A percentile compares a stretch with the other conserved stretches of the same genome.
These are phyloP conservation scores for Fusarium cicatricum DNA, from an alignment of 2,329 filamentous ascomycete genomes.

Conservation along the genomic window DNA sequence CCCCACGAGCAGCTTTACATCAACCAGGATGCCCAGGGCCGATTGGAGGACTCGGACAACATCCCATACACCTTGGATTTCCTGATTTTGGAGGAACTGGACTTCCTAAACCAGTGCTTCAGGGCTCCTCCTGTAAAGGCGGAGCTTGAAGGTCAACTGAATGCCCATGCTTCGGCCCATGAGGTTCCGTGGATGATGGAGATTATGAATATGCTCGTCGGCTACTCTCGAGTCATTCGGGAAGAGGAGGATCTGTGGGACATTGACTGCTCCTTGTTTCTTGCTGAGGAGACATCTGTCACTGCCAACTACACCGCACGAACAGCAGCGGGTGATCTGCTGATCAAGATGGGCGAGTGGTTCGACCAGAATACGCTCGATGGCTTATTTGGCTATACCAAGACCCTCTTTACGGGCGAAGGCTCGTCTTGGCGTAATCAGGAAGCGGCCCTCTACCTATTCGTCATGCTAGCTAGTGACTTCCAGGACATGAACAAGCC, in stretches of 20 bases:
- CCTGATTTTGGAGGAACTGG: slow-evolving; percentile 90
- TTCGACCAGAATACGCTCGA: slow-evolving; percentile 78
- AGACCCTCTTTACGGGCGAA: slow-evolving; percentile 72
- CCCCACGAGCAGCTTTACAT: slow-evolving; percentile 87
- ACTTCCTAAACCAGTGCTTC: slow-evolving; percentile 92
- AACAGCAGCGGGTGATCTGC: slow-evolving; percentile 88
- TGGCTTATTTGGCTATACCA: slow-evolving; percentile 79
- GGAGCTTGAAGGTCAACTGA: slow-evolving; percentile 85
- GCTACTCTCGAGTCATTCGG: slow-evolving; percentile 87
- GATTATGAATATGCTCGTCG: slow-evolving; percentile 83
- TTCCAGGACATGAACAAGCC: slow-evolving; percentile 79
- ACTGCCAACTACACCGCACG: slow-evolving; percentile 96
- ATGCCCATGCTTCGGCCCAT: slow-evolving; percentile 64
- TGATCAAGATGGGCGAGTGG: slow-evolving; percentile 95
- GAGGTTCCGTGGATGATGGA: slow-evolving; percentile 84
- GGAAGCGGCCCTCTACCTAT: slow-evolving; percentile 84
- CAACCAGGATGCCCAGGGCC: slow-evolving; percentile 82
- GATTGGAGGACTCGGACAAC: slow-evolving; percentile 87
- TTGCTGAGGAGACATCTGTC: slow-evolving; percentile 93
- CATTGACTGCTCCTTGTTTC: slow-evolving; percentile 92
- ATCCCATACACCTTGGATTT: slow-evolving; percentile 97
- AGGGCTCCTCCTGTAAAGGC: slow-evolving; percentile 87
- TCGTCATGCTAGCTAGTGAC: slow-evolving; percentile 85
- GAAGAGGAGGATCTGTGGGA: slow-evolving; percentile 98
- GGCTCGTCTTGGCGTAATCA: slow-evolving; percentile 66